Percentiles rank a stretch among this genome's conserved stretches.
phyloP scores from a whole-genome alignment of 2,329 filamentous ascomycete species.

The Clarireedia monteithiana region DNA sequence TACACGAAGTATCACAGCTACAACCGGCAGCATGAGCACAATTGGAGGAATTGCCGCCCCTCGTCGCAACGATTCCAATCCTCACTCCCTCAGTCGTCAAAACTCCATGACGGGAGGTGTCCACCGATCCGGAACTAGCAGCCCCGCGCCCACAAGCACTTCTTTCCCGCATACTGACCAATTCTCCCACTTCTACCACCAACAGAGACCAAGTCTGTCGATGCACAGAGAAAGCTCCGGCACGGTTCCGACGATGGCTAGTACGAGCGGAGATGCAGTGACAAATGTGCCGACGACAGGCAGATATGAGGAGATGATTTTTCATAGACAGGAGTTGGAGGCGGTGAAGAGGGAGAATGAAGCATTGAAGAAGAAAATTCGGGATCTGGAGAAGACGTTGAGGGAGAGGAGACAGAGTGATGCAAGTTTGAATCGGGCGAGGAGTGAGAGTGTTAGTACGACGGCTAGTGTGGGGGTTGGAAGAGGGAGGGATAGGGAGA shows the following conservation, averaged over 20 bases:
- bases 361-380: slow-evolving; percentile 48
- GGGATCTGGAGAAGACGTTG: slow-evolving; percentile 52
- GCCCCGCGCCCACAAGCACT: slow-evolving; percentile 20
- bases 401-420: slow-evolving; percentile 30
- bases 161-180: slow-evolving; percentile 26
- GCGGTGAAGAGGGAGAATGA: slow-evolving; percentile 58
- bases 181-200: slow-evolving; percentile 24
- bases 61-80: slow-evolving; percentile 15
- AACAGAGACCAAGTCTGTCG: slow-evolving; percentile 18
- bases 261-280: slow-evolving; percentile 4
- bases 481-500: slow-evolving; percentile 35
- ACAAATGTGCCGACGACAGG: slow-evolving; percentile 47
- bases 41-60: slow-evolving; percentile 21
- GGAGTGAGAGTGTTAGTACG: slow-evolving; percentile 48
- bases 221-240: slow-evolving; percentile 23
- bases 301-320: slow-evolving; percentile 55
- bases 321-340: slow-evolving; percentile 53
- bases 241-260: slow-evolving; percentile 9
- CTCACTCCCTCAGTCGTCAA: slow-evolving; percentile 25
- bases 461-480: slow-evolving; percentile 37
- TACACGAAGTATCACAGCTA: slow-evolving; percentile 42
- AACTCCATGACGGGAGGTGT: slow-evolving; percentile 24
- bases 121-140: slow-evolving; percentile 25
- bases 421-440: slow-evolving; percentile 31
- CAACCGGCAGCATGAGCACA: slow-evolving; percentile 32